phyloP scores from a whole-genome alignment of 2,329 filamentous ascomycete genomes.

The Microdochium nivale region DNA sequence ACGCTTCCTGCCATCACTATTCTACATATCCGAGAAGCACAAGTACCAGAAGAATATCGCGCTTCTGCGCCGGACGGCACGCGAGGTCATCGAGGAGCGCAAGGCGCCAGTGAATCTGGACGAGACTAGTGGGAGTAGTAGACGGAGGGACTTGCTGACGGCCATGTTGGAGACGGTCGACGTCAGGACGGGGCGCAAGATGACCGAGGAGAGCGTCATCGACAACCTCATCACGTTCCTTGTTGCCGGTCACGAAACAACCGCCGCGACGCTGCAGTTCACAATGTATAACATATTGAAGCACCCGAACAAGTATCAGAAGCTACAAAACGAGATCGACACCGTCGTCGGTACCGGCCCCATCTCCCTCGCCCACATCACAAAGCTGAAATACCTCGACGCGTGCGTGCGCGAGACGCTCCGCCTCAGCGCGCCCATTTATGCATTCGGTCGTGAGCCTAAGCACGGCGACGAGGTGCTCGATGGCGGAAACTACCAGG shows the following conservation, averaged over 20 bases:
- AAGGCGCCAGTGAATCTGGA: constrained; percentile 27
- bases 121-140: constrained; percentile 11
- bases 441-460: constrained; percentile 34
- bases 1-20: constrained; percentile 7
- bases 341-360: constrained; percentile 34
- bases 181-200: constrained; percentile 36
- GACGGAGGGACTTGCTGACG: constrained; percentile 42
- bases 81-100: constrained; percentile 36
- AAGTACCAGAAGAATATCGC: constrained; percentile 27
- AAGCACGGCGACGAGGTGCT: constrained; percentile 34
- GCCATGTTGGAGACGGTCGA: constrained; percentile 43
- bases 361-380: constrained; percentile 36
- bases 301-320: constrained; percentile 34
- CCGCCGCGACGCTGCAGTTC: constrained; percentile 41
- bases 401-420: constrained; percentile 47
- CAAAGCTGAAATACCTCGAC: constrained; percentile 42
- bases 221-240: constrained; percentile 46
- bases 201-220: constrained; percentile 36
- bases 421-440: constrained; percentile 39
- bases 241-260: constrained; percentile 47
- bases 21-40: constrained; percentile 13
- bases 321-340: constrained; percentile 45
- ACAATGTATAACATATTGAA: constrained; percentile 39
- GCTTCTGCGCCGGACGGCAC: constrained; percentile 29
- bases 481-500: constrained; percentile 44